These are phyloP conservation scores for Emmonsia crescens DNA, from an alignment of 2,329 filamentous ascomycete species.

Conservation along the genomic window DNA sequence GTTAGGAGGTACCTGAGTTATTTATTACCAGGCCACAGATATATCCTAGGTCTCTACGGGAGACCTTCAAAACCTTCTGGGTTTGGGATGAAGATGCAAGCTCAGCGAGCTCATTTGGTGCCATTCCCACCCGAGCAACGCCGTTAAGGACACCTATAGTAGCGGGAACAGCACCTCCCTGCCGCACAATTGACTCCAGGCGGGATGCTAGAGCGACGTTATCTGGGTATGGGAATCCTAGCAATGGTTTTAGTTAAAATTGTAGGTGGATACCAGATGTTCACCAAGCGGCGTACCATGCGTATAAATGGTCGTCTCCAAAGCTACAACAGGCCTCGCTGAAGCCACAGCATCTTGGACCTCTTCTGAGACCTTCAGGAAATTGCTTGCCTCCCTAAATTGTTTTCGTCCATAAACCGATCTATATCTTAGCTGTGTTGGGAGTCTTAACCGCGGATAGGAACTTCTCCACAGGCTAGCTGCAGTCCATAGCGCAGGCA, in stretches of 20 bases:
- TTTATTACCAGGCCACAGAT: slow-evolving; percentile 66
- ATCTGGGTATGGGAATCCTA: slow-evolving; percentile 59
- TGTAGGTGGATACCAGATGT: slow-evolving; percentile 1
- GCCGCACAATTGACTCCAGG: slow-evolving; percentile 70
- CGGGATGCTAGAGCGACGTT: slow-evolving; percentile 66
- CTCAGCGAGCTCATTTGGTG: slow-evolving; percentile 57
- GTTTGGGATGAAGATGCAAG: slow-evolving; percentile 57
- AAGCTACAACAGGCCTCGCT: slow-evolving; percentile 73
- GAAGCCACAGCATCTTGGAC: slow-evolving; percentile 64
- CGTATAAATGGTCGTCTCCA: slow-evolving; percentile 96
- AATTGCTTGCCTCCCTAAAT: slow-evolving; percentile 25
- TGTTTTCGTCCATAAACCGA: not conserved
- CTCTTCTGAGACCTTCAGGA: slow-evolving; percentile 70
- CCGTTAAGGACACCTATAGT: slow-evolving; percentile 84
- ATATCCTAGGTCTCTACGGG: slow-evolving; percentile 74
- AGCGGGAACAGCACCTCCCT: slow-evolving; percentile 73
- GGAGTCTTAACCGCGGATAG: not conserved
- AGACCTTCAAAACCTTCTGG: slow-evolving; percentile 66
- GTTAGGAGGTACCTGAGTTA: slow-evolving; percentile 15
- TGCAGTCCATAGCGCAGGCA: not conserved
- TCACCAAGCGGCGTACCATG: slow-evolving; percentile 49
- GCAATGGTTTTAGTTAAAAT: not conserved
- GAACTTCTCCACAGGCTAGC: not conserved
- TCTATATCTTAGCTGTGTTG: not conserved
- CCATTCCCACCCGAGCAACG: slow-evolving; percentile 68